These are phyloP conservation scores for Chlorella variabilis DNA, from an alignment of 163 green algal genomes.

Conservation along the genomic window DNA sequence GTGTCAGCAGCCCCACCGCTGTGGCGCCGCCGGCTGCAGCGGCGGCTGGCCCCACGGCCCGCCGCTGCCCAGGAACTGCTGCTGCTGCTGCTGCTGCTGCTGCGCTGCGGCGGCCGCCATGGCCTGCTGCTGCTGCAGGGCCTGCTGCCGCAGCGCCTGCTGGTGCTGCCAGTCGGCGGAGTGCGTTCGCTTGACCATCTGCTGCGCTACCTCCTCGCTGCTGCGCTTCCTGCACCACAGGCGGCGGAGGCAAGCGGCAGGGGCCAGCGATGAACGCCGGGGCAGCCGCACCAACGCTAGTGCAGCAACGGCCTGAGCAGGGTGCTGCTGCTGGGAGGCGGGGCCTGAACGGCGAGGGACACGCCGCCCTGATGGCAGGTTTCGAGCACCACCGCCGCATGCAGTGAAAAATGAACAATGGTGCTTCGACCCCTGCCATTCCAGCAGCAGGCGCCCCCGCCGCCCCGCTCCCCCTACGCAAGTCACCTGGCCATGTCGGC, in stretches of 20 bases:
- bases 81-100: not conserved
- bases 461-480: too few species aligned
- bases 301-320: too few species aligned
- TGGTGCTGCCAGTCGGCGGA: constrained; percentile 13
- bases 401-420: too few species aligned
- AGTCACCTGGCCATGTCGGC: constrained; percentile 10
- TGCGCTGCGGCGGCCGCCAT: not conserved
- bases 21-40: not conserved
- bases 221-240: constrained; percentile 30
- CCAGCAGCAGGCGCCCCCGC: not conserved
- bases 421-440: not conserved
- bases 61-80: not conserved
- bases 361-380: too few species aligned
- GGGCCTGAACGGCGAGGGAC: too few species aligned
- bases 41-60: not conserved
- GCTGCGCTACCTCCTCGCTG: not conserved
- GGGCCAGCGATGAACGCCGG: not conserved
- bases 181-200: not conserved
- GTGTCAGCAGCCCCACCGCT: not conserved
- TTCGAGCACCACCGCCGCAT: too few species aligned
- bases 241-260: not conserved
- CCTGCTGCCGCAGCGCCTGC: constrained; percentile 1
- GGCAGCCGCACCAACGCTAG: not conserved
- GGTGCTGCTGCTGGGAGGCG: too few species aligned
- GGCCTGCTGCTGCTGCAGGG: not conserved